A percentile compares a stretch with the other conserved stretches of the same genome.
Evolutionary conservation across 345 rosid genomes (phyloP).

Genomic region (Zanthoxylum bungeanum): DNA sequence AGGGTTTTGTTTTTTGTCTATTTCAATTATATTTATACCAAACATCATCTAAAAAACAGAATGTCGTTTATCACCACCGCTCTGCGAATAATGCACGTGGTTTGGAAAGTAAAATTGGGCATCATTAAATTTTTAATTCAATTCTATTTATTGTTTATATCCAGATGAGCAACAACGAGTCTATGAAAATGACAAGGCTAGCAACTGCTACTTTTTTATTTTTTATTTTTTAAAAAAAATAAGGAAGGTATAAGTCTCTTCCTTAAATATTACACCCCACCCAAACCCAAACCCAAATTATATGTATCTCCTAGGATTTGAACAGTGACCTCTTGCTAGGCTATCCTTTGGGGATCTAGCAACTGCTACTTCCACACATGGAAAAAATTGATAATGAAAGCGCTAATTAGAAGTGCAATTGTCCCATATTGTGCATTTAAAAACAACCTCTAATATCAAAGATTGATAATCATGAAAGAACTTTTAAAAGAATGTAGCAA

Average conservation of each 20-base stretch:
- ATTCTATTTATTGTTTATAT: background rate
- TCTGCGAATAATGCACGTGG: background rate
- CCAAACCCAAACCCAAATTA: no score
- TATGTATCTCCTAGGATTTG: no score
- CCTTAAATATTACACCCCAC: no score
- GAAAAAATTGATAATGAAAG: background rate
- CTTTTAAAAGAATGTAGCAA: background rate
- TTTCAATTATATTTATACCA: background rate
- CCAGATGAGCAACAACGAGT: background rate
- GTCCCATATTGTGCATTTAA: background rate
- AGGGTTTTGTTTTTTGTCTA: background rate
- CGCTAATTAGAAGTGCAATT: background rate
- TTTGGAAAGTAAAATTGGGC: background rate
- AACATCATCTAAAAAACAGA: background rate
- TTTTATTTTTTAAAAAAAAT: no score
- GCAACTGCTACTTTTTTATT: no score
- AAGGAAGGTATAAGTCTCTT: no score
- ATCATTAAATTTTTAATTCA: background rate
- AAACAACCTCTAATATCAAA: background rate
- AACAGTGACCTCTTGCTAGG: no score
- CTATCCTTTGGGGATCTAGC: no score
- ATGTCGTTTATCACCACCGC: background rate
- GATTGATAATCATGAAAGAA: constrained; percentile 6
- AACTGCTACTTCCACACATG: background rate
- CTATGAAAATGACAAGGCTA: background rate